Base-by-base conservation (phyloP, 2,329 filamentous ascomycete species). In the Botrytis deweyae region DNA sequence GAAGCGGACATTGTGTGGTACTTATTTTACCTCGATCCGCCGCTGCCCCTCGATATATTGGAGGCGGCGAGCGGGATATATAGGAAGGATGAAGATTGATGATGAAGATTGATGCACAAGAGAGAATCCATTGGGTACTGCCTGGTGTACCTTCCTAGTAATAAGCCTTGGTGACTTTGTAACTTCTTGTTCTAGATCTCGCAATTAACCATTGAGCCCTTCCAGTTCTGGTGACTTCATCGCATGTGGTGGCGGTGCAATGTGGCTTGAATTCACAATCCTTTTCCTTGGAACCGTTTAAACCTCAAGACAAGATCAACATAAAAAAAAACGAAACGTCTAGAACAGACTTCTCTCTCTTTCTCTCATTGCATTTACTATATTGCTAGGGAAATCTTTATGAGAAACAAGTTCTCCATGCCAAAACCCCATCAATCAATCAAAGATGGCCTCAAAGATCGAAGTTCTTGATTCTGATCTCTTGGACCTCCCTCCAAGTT, bases 401-500 rank as follows among this genome's bases (percentile, higher is more conserved):
- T 7, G 40, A 38, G 44, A 16, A 70, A 61, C 1, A 42, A 25
- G 9, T 36, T 44, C 22, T 52, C 4, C 20, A 49, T 36, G 36
- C 61, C 16, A 33, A 25, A 40, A 63, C 25, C 16, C 18, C 9
- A 36, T 44, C 55, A n/a, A 25, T 64, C 58, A 46, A 49, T 72
- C 29, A 61, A 40, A 36, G 8, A 72, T 72, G 73, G 25, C 70
- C 58, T 58, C 69, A 46, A 73, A 73, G 25, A 72, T 74, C 18
- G 40, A 74, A 49, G 16, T 46, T 33, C 63, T 72, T 42, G 72
- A 70, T 70, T 70, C 67, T 29, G 46, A 63, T 70, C 72, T 73
- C 81, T 83, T 94, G 33, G 88, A 92, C 70, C 84, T 92, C 0
- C 92, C 92, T 6, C 93, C 93, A 2, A 93, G 92, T 79, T 95